phyloP scores from a whole-genome alignment of 2,329 filamentous ascomycete genomes.

The Ophiostoma sp. region DNA sequence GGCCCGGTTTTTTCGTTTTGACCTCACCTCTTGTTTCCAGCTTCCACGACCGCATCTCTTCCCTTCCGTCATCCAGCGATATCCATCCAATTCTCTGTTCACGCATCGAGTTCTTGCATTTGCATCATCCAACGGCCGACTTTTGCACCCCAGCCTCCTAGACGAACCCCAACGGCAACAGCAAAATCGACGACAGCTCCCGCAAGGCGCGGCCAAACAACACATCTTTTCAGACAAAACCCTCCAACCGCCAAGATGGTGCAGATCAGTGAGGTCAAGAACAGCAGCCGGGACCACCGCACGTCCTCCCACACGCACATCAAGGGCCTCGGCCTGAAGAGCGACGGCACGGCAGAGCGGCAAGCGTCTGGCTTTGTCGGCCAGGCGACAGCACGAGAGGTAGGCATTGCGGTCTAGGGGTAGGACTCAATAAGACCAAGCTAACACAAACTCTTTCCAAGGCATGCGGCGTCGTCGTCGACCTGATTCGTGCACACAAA shows the following conservation, averaged over 20 bases:
- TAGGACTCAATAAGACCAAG: neutral
- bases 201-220: neutral
- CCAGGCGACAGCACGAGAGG: conserved; percentile 84
- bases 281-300: conserved; percentile 90
- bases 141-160: neutral
- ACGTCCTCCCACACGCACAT: conserved; percentile 98
- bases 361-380: conserved; percentile 84
- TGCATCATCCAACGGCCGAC: neutral
- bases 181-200: neutral
- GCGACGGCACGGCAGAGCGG: conserved; percentile 81
- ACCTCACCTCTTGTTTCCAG: neutral
- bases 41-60: neutral
- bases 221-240: neutral
- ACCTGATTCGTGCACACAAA: conserved; percentile 93
- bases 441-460: conserved; percentile 37
- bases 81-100: neutral
- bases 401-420: conserved; percentile 42
- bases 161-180: neutral
- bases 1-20: conserved; percentile 13
- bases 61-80: neutral
- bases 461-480: conserved; percentile 95
- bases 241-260: conserved; percentile 62
- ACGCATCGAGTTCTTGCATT: neutral
- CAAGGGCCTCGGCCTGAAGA: conserved; percentile 84
- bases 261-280: conserved; percentile 91